These are phyloP conservation scores for Inonotus hispidus DNA, from an alignment of 1,284 basidiomycete species.

Conservation along the genomic window DNA sequence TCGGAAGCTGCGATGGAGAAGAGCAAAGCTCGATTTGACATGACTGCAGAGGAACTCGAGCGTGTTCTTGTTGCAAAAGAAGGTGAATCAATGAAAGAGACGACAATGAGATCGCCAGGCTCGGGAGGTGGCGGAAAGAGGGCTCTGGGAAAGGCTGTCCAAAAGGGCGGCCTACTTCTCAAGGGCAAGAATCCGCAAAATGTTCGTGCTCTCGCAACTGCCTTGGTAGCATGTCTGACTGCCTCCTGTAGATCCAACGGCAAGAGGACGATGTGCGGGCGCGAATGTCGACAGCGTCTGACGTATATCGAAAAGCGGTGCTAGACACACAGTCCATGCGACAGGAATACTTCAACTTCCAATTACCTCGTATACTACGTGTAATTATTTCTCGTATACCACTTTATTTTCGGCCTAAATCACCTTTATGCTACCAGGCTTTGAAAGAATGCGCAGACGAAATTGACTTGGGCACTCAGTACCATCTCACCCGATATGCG, in stretches of 20 bases:
- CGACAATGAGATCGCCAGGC: constrained; percentile 51
- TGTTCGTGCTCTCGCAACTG: constrained; percentile 37
- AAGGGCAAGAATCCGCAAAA: constrained; percentile 94
- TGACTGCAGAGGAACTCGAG: constrained; percentile 92
- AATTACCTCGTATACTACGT: constrained; percentile 88
- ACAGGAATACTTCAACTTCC: constrained; percentile 97
- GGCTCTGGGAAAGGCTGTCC: constrained; percentile 81
- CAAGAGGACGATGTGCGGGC: constrained; percentile 93
- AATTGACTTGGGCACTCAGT: constrained; percentile 94
- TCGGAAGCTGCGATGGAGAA: constrained; percentile 89
- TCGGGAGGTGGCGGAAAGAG: constrained; percentile 58
- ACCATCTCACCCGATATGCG: constrained; percentile 92
- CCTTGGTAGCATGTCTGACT: constrained; percentile 16
- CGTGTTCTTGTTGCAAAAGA: constrained; percentile 92
- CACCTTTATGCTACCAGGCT: constrained; percentile 43
- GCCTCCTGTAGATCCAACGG: constrained; percentile 62
- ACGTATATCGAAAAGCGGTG: constrained; percentile 89
- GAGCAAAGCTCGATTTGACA: constrained; percentile 80
- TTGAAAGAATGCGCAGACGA: constrained; percentile 96
- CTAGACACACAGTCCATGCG: constrained; percentile 84
- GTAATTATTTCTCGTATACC: constrained; percentile 45
- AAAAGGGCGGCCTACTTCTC: constrained; percentile 84
- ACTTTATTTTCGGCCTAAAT: background rate
- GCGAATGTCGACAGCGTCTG: constrained; percentile 81
- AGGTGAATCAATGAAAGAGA: constrained; percentile 85